Base-by-base conservation (phyloP, 1,139 yeast species). In the Debaryomycetaceae sp. region DNA sequence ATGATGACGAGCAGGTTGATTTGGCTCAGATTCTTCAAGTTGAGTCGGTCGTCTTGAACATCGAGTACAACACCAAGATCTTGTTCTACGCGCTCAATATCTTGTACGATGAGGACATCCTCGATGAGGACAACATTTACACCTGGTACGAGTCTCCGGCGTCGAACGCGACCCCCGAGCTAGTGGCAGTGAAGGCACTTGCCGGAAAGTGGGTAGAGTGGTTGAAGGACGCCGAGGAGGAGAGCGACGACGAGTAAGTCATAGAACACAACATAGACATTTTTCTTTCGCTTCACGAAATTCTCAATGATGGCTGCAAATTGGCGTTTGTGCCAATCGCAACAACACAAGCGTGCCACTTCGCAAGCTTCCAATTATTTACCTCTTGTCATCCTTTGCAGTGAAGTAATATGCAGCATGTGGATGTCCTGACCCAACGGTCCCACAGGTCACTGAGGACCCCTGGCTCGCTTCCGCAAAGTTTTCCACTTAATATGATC, bases 171-270 rank as follows among this genome's bases (percentile, higher is more conserved):
- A 59, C 71, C 20, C 66, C 63, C 14, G 65, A 61, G 20, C 59
- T 69, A 37, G 50, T 45, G 4, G 58, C 61, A 18, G 79, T 81
- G 12, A 72, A 83, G 40, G 61, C 55, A 26, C 65, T 79, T 41
- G 74, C 85, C 3, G 71, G 62, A 10, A 81, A 79, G 53, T 89
- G 89, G 77, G 70, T 91, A 12, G 84, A 80, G 15, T 88, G 96
- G 96, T 70, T 91, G 35, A 70, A 74, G 48, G 84, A 78, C 31
- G 96, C 96, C 1, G 96, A 86, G 48, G 94, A 84, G 52, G 95
- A 83, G 49, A 60, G 71, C 27, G 69, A 58, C 8, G 70, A 59
- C 7, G 68, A 60, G n/a, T n/a, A 19, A 10, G 10, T 19, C 21
- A 19, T 19, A 19, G 21, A 19, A 10, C 21, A 10, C 10, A 7